Percentiles rank a stretch among this genome's conserved stretches.
phyloP scores from a whole-genome alignment of 768 basidiomycete species.

The Mycena crocata region DNA sequence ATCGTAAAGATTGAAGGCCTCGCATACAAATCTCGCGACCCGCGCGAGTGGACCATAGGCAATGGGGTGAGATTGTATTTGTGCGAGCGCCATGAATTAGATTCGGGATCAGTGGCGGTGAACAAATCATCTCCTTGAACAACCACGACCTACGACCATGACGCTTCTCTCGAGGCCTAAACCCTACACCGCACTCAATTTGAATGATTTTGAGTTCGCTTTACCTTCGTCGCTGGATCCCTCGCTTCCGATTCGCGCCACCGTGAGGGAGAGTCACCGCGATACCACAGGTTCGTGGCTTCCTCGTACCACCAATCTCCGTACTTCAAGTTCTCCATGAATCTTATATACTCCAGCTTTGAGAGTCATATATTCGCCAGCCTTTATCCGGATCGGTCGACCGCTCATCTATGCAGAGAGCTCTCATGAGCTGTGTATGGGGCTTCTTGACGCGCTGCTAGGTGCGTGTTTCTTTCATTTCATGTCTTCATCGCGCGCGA shows the following conservation, averaged over 20 bases:
- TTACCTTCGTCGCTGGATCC: neutral
- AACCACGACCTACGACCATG: conserved; percentile 3
- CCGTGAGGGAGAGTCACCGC: neutral
- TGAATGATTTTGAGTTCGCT: conserved; percentile 6
- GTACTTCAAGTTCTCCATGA: too few relatives aligned
- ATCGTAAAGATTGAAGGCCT: too few relatives aligned
- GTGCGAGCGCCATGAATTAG: too few relatives aligned
- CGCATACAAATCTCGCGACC: too few relatives aligned
- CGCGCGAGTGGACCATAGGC: too few relatives aligned
- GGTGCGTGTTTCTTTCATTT: conserved; percentile 11
- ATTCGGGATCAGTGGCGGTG: conserved; percentile 31
- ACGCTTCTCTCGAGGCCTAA: conserved; percentile 25
- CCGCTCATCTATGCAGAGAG: neutral
- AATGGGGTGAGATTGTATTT: too few relatives aligned
- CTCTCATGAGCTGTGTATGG: conserved; percentile 4
- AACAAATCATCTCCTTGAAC: neutral
- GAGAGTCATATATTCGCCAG: too few relatives aligned
- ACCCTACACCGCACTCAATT: conserved; percentile 22
- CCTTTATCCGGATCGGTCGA: neutral
- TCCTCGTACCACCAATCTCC: too few relatives aligned
- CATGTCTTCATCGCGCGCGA: neutral
- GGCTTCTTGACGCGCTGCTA: neutral
- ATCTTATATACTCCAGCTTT: too few relatives aligned
- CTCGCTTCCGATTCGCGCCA: neutral
- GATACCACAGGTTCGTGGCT: neutral